Evolutionary conservation across 371 early-diverging fungal species (phyloP), one percentile per base, ranked within the genome.

Genomic region (Actinomortierella wolfii): DNA sequence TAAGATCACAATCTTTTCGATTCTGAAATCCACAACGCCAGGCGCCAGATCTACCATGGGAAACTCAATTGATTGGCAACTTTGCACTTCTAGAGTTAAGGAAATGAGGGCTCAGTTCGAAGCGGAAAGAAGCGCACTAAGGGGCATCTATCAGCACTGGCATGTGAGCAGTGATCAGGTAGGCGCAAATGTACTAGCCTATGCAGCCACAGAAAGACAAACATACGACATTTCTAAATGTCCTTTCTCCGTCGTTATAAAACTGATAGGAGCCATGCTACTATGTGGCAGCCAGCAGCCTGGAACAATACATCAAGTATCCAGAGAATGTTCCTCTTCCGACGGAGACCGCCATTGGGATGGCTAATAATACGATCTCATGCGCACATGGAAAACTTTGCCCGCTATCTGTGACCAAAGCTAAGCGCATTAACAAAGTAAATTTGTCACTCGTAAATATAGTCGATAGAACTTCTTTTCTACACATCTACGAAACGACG

Each of bases 341-440:
- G 1, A 6, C 15, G 24, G 46, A 14, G 53, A 43, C 44, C 2
- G 20, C 9, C 23, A 2, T 28, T 3, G 5, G 20, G 13, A n/a
- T 76, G 18, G 77, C 70, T 15, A 67, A 57, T 47, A 51, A 48
- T 9, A 42, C 39, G 14, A 40, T 77, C 14, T 18, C 43, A 2
- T 78, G 78, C 50, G 48, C 63, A 23, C 78, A 78, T 44, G 53
- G 51, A 13, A 78, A 78, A 18, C 59, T 78, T 1, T 57, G 54
- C 29, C 77, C 77, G 1, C 14, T 34, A 4, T 44, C 54, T 1
- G 45, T 76, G 2, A 9, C 42, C n/a, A 66, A 51, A 28, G 59
- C 63, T 45, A 78, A 78, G 50, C 60, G 68, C 13, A 76, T 78
- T n/a, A 71, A 67, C 48, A 25, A 57, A 53, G 77, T 76, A 52